These are phyloP conservation scores for Rosa multiflora DNA, from an alignment of 306 rosid genomes.

Conservation along the genomic window DNA sequence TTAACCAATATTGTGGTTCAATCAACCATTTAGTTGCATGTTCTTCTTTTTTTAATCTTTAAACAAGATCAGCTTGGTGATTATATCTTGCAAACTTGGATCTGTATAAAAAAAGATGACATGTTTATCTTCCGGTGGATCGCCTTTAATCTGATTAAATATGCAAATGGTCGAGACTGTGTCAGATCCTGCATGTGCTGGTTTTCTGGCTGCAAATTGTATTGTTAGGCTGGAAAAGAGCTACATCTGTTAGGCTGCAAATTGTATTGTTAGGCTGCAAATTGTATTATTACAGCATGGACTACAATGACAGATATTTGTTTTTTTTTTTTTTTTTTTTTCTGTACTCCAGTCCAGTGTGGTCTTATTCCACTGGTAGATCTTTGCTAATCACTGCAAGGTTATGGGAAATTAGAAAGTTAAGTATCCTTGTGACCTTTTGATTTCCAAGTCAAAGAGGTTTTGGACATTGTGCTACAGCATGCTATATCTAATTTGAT, in stretches of 20 bases:
- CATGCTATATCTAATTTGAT: neutral
- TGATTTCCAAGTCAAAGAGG: neutral
- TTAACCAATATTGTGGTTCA: conserved; percentile 23
- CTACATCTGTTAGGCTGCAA: too few species aligned
- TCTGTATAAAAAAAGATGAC: too few species aligned
- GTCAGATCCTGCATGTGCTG: too few species aligned
- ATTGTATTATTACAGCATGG: too few species aligned
- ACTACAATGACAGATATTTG: too few species aligned
- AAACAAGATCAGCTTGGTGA: conserved; percentile 23
- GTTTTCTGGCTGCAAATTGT: too few species aligned
- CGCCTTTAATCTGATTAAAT: too few species aligned
- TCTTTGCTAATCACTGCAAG: neutral
- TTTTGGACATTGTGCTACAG: neutral
- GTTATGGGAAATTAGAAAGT: neutral
- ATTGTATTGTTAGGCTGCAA: too few species aligned
- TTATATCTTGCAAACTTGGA: conserved; percentile 17
- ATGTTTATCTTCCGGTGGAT: too few species aligned
- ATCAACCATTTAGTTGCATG: neutral
- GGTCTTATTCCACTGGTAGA: neutral
- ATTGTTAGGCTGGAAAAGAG: too few species aligned
- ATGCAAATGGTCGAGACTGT: too few species aligned
- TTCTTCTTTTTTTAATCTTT: neutral
- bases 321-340: too few species aligned
- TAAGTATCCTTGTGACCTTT: neutral
- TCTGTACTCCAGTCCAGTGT: neutral